phyloP scores from a whole-genome alignment of 2,329 filamentous ascomycete species.

The Trichoderma endophyticum region DNA sequence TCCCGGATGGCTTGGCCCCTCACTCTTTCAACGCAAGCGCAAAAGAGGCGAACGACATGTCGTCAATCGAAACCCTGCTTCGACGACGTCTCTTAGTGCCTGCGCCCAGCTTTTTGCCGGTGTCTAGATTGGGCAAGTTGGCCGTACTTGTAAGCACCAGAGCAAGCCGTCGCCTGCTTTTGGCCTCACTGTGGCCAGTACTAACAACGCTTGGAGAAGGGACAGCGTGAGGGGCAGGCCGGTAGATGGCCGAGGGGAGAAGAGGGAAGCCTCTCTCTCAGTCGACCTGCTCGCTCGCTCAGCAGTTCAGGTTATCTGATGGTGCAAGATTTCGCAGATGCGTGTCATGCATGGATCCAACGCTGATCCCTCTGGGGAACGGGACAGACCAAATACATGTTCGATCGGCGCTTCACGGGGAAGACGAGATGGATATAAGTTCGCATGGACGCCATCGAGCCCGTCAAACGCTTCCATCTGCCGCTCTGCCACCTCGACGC shows the following conservation, averaged over 20 bases:
- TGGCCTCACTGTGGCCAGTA: not conserved
- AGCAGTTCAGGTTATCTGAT: not conserved
- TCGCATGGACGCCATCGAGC: not conserved
- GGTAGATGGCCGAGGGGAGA: not conserved
- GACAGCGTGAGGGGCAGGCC: not conserved
- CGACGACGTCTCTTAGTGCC: not conserved
- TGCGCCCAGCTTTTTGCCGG: not conserved
- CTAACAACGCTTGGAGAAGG: not conserved
- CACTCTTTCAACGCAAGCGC: not conserved
- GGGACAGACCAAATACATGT: not conserved
- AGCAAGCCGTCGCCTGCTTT: not conserved
- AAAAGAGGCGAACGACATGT: not conserved
- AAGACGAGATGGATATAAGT: not conserved
- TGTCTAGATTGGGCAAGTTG: slow-evolving; percentile 5
- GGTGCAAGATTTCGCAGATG: not conserved
- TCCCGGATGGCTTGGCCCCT: not conserved
- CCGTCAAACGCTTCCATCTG: not conserved
- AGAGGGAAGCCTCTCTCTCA: not conserved
- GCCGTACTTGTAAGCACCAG: not conserved
- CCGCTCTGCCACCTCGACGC: not conserved
- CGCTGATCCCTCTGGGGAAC: slow-evolving; percentile 3
- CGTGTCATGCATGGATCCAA: slow-evolving; percentile 1
- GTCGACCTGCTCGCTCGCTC: not conserved
- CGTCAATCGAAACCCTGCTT: slow-evolving; percentile 9
- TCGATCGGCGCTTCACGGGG: not conserved